Evolutionary conservation across 768 basidiomycete genomes (phyloP), one percentile per base, ranked within the genome.

Genomic region (Psilocybe cyanescens): DNA sequence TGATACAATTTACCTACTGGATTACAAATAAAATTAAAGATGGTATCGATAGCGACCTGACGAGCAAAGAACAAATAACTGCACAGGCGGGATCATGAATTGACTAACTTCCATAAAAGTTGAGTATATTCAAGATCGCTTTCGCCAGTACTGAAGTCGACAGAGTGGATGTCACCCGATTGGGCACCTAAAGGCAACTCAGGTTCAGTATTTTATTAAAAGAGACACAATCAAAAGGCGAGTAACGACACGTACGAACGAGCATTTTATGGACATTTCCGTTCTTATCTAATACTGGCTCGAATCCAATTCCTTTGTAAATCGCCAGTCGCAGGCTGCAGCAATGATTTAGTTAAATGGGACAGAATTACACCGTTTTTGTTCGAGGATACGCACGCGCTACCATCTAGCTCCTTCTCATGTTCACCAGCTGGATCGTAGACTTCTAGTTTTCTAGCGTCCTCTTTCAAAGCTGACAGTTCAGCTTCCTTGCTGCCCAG

Each of bases 401-500:
- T 85, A 17, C 88, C 85, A 67, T 90, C 88, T 39, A 93, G 73
- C 55, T 91, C 86, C 50, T 79, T 83, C 61, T 84, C 86, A 64
- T 92, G 91, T 62, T 92, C 90, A 17, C 80, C 72, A 6, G 90
- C 88, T 19, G 90, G 88, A 71, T 94, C 91, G 55, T 83, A 86
- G 45, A 81, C 81, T 69, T 93, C 91, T 61, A 91, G 71, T 45
- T 71, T 74, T 33, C 81, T 79, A 0, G 82, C 82, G 63, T 87
- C 86, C 57, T 89, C 89, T 65, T 89, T 90, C 60, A 94, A 76
- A 4, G 79, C 77, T 6, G 89, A 79, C 0, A 92, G 81, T 68
- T 91, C 90, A 1, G 85, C 87, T 67, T 93, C 90, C 67, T 86
- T 87, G 67, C 82, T 85, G 5, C 86, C 85, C 5, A 90, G 71